phyloP scores from a whole-genome alignment of 345 rosid genomes.

The Eutrema yunnanense region DNA sequence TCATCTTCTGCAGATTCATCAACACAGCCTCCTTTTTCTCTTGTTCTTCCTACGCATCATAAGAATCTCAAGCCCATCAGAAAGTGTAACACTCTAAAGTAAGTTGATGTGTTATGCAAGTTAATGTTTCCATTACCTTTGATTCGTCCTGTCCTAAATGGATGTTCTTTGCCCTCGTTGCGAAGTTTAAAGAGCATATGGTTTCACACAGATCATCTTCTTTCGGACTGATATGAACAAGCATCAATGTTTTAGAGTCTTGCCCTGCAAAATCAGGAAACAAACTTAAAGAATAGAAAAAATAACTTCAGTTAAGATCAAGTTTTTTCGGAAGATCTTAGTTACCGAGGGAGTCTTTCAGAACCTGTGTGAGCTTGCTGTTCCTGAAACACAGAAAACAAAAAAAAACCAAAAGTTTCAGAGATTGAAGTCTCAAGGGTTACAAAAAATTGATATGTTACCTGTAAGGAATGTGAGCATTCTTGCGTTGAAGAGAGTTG shows the following conservation, averaged over 20 bases:
- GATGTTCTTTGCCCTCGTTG: constrained; percentile 57
- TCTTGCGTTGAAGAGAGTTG: constrained; percentile 64
- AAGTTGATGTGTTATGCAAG: constrained; percentile 12
- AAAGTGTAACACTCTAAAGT: constrained; percentile 8
- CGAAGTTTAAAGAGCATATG: constrained; percentile 68
- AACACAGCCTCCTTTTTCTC: constrained; percentile 42
- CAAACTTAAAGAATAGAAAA: background rate
- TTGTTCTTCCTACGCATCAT: constrained; percentile 44
- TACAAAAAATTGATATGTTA: constrained; percentile 9
- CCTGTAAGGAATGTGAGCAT: constrained; percentile 69
- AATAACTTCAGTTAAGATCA: background rate
- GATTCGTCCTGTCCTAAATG: constrained; percentile 54
- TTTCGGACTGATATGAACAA: constrained; percentile 73
- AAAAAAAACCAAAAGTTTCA: background rate
- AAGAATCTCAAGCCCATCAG: background rate
- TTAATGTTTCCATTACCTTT: constrained; percentile 29
- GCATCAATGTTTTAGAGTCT: constrained; percentile 81
- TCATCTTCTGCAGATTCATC: constrained; percentile 42
- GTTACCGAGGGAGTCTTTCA: constrained; percentile 79
- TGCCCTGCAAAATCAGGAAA: constrained; percentile 41
- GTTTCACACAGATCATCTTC: constrained; percentile 86
- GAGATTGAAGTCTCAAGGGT: background rate
- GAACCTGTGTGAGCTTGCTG: constrained; percentile 81
- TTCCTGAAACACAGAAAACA: constrained; percentile 46
- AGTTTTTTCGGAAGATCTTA: background rate